Evolutionary conservation across 768 basidiomycete genomes (phyloP), one percentile per base, ranked within the genome.

Genomic region (Cubamyces sp.): DNA sequence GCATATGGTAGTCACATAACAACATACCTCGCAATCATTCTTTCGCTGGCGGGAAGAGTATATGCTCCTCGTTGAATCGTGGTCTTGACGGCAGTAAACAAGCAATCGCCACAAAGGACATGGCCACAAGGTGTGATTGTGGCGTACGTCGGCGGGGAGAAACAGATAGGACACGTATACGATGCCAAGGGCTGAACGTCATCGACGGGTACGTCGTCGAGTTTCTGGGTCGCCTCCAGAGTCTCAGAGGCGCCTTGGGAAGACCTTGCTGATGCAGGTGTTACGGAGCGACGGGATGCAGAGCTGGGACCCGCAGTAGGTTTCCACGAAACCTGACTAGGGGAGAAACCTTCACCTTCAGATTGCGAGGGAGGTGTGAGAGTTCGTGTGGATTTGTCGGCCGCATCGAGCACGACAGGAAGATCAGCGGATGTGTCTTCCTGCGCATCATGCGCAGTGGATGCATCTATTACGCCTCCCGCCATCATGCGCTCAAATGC

Each of bases 101-200:
- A 80, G 73, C 91, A 93, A 5, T 81, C 75, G 1, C 90, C 91
- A 65, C 91, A 92, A 63, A 87, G 85, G 41, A 93, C 80, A 65
- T 93, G 91, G 0, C 91, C 91, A 65, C 91, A 93, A 0, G 88
- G 89, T 0, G 90, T 92, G 48, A 93, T 71, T 1, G 90, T 88
- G 5, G 91, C 88, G 62, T 90, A 86, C 0, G 84, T 84, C 0
- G 90, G 90, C 0, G 88, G 82, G 42, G 79, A 86, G 78, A 91
- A 91, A 70, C 91, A 92, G 62, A 92, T 88, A 11, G 91, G 91
- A 69, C 91, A 92, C 0, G 82, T 84, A 70, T 91, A 92, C n/a
- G 79, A 74, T 0, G 87, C 80, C 16, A 90, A 78, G 0, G 75
- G 77, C 45, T 72, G 67, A 19, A 62, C 51, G 12, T 73, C 72